Conservation (phyloP, 305 asterid genomes). For the Withania somnifera region DNA sequence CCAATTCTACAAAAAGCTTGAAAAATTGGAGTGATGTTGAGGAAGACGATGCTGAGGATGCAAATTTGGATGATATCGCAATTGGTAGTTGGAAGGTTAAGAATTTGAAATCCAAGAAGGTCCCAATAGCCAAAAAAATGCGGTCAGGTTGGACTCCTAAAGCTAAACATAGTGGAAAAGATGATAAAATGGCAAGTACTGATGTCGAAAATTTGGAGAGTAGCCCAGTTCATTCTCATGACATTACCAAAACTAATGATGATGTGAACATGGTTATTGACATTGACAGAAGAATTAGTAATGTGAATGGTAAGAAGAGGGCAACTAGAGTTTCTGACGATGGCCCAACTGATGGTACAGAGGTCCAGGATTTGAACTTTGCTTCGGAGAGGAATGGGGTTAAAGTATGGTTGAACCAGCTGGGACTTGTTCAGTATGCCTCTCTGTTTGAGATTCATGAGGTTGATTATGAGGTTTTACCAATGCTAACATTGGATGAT, state of each 20-base stretch:
- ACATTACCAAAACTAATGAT: constrained; percentile 4
- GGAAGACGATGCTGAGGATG: constrained; percentile 14
- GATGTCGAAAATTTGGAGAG: constrained; percentile 16
- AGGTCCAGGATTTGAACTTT: neutral
- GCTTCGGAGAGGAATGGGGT: constrained; percentile 26
- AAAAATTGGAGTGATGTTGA: constrained; percentile 8
- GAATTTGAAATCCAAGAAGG: constrained; percentile 24
- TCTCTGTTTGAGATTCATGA: constrained; percentile 49
- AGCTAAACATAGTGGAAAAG: constrained; percentile 6
- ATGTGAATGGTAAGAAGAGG: neutral
- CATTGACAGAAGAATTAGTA: constrained; percentile 7
- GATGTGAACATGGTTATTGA: neutral
- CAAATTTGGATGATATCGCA: constrained; percentile 29
- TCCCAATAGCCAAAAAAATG: constrained; percentile 20
- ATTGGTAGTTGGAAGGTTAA: constrained; percentile 49
- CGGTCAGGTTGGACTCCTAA: constrained; percentile 25
- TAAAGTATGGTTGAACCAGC: constrained; percentile 40
- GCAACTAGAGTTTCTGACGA: constrained; percentile 16
- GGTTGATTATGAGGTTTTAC: constrained; percentile 56
- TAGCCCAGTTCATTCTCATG: constrained; percentile 11
- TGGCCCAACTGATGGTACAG: constrained; percentile 12
- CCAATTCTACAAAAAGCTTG: neutral
- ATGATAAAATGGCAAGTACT: constrained; percentile 8
- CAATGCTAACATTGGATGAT: constrained; percentile 55
- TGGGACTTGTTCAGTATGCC: constrained; percentile 43